Percentiles rank a stretch among this genome's conserved stretches.
These are phyloP conservation scores for Microbotryum scabiosae DNA, from an alignment of 1,284 basidiomycete genomes.

Conservation along the genomic window DNA sequence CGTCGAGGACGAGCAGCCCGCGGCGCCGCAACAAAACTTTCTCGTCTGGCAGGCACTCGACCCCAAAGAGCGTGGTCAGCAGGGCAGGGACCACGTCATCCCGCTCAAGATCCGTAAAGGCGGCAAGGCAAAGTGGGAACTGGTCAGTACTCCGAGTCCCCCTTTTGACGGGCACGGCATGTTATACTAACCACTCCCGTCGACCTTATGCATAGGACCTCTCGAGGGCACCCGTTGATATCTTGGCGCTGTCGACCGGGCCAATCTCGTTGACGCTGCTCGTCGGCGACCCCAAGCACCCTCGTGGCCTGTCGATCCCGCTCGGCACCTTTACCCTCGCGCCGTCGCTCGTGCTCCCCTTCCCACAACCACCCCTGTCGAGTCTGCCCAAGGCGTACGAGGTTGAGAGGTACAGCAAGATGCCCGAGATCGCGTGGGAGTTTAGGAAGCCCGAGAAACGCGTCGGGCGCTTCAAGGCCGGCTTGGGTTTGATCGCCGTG, in stretches of 20 bases:
- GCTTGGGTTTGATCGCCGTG: constrained; percentile 12
- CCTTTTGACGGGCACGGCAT: not conserved
- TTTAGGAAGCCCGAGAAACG: constrained; percentile 14
- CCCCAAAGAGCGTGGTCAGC: not conserved
- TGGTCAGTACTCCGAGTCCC: constrained; percentile 3
- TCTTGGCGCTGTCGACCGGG: constrained; percentile 17
- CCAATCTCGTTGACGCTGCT: constrained; percentile 19
- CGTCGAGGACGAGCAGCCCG: not conserved
- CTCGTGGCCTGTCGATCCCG: constrained; percentile 7
- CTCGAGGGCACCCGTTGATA: constrained; percentile 7
- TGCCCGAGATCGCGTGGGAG: constrained; percentile 17
- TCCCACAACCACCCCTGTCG: constrained; percentile 13
- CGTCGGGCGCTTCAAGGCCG: constrained; percentile 1
- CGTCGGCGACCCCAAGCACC: constrained; percentile 10
- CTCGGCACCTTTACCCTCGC: constrained; percentile 21
- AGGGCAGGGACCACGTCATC: not conserved
- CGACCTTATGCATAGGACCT: constrained; percentile 11
- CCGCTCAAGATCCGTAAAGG: constrained; percentile 16
- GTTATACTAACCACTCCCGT: not conserved
- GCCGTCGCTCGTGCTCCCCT: constrained; percentile 9
- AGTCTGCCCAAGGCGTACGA: constrained; percentile 21
- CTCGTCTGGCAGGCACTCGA: constrained; percentile 7
- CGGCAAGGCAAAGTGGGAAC: constrained; percentile 23
- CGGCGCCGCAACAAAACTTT: constrained; percentile 21
- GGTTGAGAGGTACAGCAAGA: constrained; percentile 7